A percentile compares a stretch with the other conserved stretches of the same genome.
phyloP scores from a whole-genome alignment of 2,329 filamentous ascomycete genomes.

The Penicillium sumatraense region DNA sequence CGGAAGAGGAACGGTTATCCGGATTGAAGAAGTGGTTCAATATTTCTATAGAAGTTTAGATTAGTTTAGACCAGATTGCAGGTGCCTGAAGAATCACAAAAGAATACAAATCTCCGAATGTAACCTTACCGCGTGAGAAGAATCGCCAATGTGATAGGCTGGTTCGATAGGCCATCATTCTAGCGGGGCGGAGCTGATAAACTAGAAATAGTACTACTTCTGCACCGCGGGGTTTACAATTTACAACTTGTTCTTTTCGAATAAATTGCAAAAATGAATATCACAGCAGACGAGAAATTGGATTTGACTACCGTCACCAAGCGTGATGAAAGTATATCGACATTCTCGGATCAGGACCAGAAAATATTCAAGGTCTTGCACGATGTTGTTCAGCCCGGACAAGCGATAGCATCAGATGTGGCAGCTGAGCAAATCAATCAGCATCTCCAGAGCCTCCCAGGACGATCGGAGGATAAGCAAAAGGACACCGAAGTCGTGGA shows the following conservation, averaged over 20 bases:
- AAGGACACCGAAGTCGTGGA: neutral
- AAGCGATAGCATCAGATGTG: neutral
- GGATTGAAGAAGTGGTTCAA: conserved; percentile 51
- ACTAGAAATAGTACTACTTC: neutral
- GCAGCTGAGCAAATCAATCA: neutral
- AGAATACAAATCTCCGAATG: conserved; percentile 3
- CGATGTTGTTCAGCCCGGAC: neutral
- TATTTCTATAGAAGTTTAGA: conserved; percentile 40
- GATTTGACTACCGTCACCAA: neutral
- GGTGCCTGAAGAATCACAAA: conserved; percentile 2
- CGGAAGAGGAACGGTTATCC: conserved; percentile 49
- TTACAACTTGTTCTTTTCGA: neutral
- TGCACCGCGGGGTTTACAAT: neutral
- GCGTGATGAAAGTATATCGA: neutral
- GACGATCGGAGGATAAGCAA: neutral
- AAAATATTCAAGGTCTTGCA: neutral
- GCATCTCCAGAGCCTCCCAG: neutral
- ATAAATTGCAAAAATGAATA: neutral
- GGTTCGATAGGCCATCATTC: neutral
- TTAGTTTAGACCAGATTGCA: neutral
- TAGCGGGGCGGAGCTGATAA: neutral
- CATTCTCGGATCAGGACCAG: neutral
- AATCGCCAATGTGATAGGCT: neutral
- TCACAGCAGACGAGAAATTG: neutral
- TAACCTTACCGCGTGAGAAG: conserved; percentile 1